These are phyloP conservation scores for Anthracocystis walkeri DNA, from an alignment of 1,284 basidiomycete genomes.

Conservation along the genomic window DNA sequence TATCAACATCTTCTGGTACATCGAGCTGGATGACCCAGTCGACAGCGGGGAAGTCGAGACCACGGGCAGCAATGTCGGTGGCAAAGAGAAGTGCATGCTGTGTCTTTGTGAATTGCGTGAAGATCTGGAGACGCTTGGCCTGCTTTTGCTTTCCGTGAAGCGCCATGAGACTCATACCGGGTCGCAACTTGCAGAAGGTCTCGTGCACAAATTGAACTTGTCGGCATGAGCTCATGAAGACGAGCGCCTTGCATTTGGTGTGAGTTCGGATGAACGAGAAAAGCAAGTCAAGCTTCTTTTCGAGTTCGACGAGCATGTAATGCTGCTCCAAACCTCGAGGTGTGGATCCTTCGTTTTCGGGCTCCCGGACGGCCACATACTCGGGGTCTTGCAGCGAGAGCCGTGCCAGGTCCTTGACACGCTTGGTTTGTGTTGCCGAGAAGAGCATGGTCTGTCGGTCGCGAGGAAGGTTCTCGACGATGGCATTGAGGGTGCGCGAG, in stretches of 20 bases:
- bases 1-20: slow-evolving; percentile 96
- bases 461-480: slow-evolving; percentile 80
- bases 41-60: slow-evolving; percentile 94
- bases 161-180: slow-evolving; percentile 89
- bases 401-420: slow-evolving; percentile 87
- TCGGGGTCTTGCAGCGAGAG: slow-evolving; percentile 87
- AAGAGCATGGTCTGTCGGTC: slow-evolving; percentile 87
- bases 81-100: slow-evolving; percentile 67
- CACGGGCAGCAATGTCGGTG: slow-evolving; percentile 97
- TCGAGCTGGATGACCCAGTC: slow-evolving; percentile 99
- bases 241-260: slow-evolving; percentile 88
- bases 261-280: slow-evolving; percentile 97
- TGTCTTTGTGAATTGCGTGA: slow-evolving; percentile 60
- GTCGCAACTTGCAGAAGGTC: slow-evolving; percentile 93
- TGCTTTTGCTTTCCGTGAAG: slow-evolving; percentile 98
- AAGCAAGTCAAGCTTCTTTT: slow-evolving; percentile 89
- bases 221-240: slow-evolving; percentile 95
- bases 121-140: slow-evolving; percentile 77
- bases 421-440: slow-evolving; percentile 94
- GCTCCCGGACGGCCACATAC: slow-evolving; percentile 74
- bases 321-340: slow-evolving; percentile 86
- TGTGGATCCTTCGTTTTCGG: slow-evolving; percentile 71
- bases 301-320: slow-evolving; percentile 85
- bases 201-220: slow-evolving; percentile 90
- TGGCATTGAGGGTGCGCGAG: slow-evolving; percentile 85